Evolutionary conservation across 108 stramenopile genomes (phyloP), one percentile per base, ranked within the genome.

Genomic region (Fragilariopsis cylindrus): DNA sequence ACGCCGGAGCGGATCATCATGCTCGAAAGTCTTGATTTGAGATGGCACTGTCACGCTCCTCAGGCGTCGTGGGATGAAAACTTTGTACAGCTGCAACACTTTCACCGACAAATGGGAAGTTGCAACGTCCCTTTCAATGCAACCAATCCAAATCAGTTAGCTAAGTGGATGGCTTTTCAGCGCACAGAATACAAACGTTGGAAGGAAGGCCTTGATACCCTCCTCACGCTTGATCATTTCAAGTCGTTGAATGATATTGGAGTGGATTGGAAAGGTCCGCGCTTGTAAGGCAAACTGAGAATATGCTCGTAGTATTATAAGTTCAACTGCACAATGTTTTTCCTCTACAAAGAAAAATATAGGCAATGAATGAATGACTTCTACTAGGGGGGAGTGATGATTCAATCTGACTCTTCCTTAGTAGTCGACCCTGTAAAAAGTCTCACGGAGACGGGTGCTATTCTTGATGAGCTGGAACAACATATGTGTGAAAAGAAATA

Each of bases 21-120:
- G 49, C 50, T 68, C 8, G 66, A 68, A 39, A 19, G 49, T 7
- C 44, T 68, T 48, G 49, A 48, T 11, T 68, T 68, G 18, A 47
- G 7, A 47, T 68, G 66, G 66, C n/a, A 44, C 7, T n/a, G 40
- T 5, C 43, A 63, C 3, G n/a, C 11, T 43, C 62, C 62, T 11
- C 62, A 42, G 9, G 9, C 62, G 45, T 43, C 62, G 13, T 63
- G 62, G 62, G 62, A 63, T 63, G 62, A 63, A 11, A 63, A 45
- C 44, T 45, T 63, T 44, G 9, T 45, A 40, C 41, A 63, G 62
- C 62, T 63, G 8, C 9, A 43, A 43, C 4, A 9, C 7, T 63
- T 43, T n/a, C 42, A 43, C 9, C 4, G 16, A 43, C 62, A n/a
- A 44, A 43, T 63, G 39, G 41, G 42, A 7, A 44, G 45, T 8